phyloP scores from a whole-genome alignment of 306 rosid species.

The Prunus armeniaca region DNA sequence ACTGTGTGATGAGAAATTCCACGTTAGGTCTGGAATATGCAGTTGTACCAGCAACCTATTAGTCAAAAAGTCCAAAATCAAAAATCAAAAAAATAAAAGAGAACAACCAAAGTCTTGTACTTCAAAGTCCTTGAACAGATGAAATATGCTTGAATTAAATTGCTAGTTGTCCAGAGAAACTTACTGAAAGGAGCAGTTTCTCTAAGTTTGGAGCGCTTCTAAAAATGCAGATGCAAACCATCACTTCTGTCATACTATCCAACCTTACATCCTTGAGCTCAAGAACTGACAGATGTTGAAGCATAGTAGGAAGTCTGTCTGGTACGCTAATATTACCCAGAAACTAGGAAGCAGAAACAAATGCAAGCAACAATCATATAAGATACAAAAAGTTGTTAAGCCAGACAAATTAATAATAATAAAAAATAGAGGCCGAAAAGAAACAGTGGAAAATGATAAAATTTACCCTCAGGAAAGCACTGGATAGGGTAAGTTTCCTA shows the following conservation, averaged over 20 bases:
- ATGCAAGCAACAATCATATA: slow-evolving; percentile 2
- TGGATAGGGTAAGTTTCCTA: slow-evolving; percentile 16
- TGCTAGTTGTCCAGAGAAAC: slow-evolving; percentile 3
- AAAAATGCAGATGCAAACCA: slow-evolving; percentile 13
- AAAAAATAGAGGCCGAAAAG: neutral
- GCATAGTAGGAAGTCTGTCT: slow-evolving; percentile 15
- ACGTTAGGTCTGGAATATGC: neutral
- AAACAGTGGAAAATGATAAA: neutral
- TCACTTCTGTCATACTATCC: neutral
- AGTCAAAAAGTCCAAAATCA: neutral
- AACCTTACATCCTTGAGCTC: slow-evolving; percentile 15
- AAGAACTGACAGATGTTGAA: slow-evolving; percentile 11
- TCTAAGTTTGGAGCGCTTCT: slow-evolving; percentile 32
- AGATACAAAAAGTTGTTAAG: neutral
- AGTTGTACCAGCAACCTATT: neutral
- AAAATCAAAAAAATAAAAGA: neutral
- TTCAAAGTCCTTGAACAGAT: neutral
- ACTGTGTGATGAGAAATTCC: neutral
- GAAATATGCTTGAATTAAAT: neutral
- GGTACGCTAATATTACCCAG: slow-evolving; percentile 14
- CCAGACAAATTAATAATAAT: neutral
- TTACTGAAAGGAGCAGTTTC: slow-evolving; percentile 24
- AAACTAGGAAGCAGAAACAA: slow-evolving; percentile 17
- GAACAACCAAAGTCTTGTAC: neutral
- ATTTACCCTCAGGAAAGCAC: slow-evolving; percentile 7